phyloP scores from a whole-genome alignment of 257 asterid species.

The Ligustrum vulgare region DNA sequence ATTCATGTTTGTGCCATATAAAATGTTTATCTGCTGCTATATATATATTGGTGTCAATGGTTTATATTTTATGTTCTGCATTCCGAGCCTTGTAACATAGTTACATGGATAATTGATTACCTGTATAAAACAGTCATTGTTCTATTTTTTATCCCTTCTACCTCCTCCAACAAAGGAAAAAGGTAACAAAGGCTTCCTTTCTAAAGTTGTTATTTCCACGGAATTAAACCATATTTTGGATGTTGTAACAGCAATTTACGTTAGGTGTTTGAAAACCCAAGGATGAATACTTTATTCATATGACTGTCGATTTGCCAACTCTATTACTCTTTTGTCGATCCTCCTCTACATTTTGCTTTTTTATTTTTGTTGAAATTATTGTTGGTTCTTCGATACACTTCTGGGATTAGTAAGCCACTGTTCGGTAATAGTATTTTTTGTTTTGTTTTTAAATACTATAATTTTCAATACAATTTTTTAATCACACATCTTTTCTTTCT shows the following conservation, averaged over 20 bases:
- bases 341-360: no score
- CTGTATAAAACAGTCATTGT: not conserved
- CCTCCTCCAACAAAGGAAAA: not conserved
- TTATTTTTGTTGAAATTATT: no score
- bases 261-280: not conserved
- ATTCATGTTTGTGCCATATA: not conserved
- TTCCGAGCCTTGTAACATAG: not conserved
- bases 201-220: not conserved
- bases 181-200: not conserved
- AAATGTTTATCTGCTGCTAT: not conserved
- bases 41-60: not conserved
- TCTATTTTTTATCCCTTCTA: not conserved
- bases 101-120: not conserved
- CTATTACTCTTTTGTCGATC: no score
- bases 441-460: no score
- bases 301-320: not conserved
- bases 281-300: not conserved
- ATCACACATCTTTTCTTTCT: no score
- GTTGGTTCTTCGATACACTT: no score
- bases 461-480: no score
- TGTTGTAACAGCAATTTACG: no score
- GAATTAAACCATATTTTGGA: no score
- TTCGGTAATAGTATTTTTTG: no score
- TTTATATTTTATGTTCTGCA: not conserved
- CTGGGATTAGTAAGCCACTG: no score